phyloP scores from a whole-genome alignment of 352 stramenopile species.

The Elongisporangium prolatum region DNA sequence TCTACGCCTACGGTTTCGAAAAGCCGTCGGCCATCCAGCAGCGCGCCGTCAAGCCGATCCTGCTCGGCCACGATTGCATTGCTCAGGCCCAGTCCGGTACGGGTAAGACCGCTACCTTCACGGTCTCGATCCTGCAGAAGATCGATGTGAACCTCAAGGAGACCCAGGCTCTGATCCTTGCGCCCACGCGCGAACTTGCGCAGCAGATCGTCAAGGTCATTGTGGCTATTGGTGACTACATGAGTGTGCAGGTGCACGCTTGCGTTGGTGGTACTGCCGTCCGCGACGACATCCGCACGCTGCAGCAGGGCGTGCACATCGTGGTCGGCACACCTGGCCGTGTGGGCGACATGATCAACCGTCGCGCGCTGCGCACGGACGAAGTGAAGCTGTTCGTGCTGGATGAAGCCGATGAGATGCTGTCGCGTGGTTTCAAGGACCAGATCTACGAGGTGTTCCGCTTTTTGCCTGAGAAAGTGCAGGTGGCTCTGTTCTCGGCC shows the following conservation, averaged over 20 bases:
- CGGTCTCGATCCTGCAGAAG: slow-evolving; percentile 98
- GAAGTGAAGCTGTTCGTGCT: slow-evolving; percentile 97
- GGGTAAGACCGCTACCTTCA: slow-evolving; percentile 99
- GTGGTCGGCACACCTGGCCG: slow-evolving; percentile 98
- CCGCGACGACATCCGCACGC: slow-evolving; percentile 97
- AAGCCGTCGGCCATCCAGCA: slow-evolving; percentile 99
- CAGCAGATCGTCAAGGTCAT: slow-evolving; percentile 99
- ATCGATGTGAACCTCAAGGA: slow-evolving; percentile 94
- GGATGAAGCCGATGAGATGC: slow-evolving; percentile 99
- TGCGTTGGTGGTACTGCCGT: slow-evolving; percentile 98
- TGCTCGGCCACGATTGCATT: slow-evolving; percentile 98
- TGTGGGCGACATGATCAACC: slow-evolving; percentile 99
- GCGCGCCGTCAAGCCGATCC: slow-evolving; percentile 96
- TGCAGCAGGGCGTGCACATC: slow-evolving; percentile 97
- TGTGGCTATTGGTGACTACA: slow-evolving; percentile 92
- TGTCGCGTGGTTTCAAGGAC: slow-evolving; percentile 99
- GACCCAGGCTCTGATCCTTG: slow-evolving; percentile 98
- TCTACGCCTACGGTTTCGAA: slow-evolving; percentile 99
- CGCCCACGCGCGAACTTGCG: slow-evolving; percentile 98
- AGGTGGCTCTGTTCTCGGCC: slow-evolving; percentile 98
- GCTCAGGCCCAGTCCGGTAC: slow-evolving; percentile 98
- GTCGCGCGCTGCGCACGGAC: slow-evolving; percentile 92
- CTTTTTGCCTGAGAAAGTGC: slow-evolving; percentile 96
- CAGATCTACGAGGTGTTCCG: slow-evolving; percentile 99
- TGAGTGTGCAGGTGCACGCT: slow-evolving; percentile 96